A percentile compares a stretch with the other conserved stretches of the same genome.
phyloP scores from a whole-genome alignment of 306 rosid genomes.

The Vigna nakashimae region DNA sequence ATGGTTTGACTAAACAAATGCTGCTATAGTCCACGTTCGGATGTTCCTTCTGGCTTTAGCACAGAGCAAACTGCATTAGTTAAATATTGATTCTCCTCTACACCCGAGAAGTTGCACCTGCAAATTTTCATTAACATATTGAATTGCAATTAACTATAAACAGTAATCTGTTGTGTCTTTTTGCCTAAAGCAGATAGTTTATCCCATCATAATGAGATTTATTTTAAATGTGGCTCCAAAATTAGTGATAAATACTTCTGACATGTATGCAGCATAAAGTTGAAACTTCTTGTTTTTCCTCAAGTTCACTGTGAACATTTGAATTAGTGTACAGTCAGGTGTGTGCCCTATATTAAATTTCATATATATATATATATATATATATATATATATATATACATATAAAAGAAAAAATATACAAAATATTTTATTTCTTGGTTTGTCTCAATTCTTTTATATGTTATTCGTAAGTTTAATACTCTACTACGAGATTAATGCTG shows the following conservation, averaged over 20 bases:
- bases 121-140: slow-evolving; percentile 30
- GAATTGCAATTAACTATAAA: slow-evolving; percentile 10
- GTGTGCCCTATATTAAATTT: neutral
- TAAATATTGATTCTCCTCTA: neutral
- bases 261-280: slow-evolving; percentile 10
- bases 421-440: no score
- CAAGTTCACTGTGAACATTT: slow-evolving; percentile 23
- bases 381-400: no score
- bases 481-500: no score
- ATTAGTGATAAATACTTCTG: slow-evolving; percentile 19
- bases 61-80: slow-evolving; percentile 2
- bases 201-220: slow-evolving; percentile 1
- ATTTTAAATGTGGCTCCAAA: slow-evolving; percentile 23
- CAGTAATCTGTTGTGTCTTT: slow-evolving; percentile 21
- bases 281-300: slow-evolving; percentile 27
- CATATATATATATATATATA: no score
- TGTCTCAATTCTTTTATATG: no score
- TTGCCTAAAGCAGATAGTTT: neutral
- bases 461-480: no score
- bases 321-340: slow-evolving; percentile 16
- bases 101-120: slow-evolving; percentile 43
- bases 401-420: no score
- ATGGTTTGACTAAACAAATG: neutral
- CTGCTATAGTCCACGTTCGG: neutral
- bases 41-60: neutral